These are phyloP conservation scores for Metarhizium album DNA, from an alignment of 2,329 filamentous ascomycete genomes.

Conservation along the genomic window DNA sequence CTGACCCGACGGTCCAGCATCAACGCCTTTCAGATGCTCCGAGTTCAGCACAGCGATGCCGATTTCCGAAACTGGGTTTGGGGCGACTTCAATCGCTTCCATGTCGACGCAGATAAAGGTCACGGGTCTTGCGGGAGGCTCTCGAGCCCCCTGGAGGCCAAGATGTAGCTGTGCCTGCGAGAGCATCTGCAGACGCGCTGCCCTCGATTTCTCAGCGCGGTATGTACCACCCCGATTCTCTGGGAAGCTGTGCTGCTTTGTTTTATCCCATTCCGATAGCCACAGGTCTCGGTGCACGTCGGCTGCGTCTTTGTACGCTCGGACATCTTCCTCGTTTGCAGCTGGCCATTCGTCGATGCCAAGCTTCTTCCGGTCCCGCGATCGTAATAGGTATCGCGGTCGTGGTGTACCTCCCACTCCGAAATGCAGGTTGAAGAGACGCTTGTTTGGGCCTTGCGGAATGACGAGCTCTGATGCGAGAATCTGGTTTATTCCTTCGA, in stretches of 20 bases:
- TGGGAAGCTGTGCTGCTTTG: constrained; percentile 29
- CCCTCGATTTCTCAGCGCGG: constrained; percentile 24
- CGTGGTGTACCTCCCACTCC: constrained; percentile 45
- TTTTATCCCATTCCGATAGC: constrained; percentile 3
- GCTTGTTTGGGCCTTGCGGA: constrained; percentile 37
- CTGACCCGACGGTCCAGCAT: constrained; percentile 49
- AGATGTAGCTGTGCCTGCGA: constrained; percentile 60
- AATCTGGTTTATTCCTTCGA: constrained; percentile 53
- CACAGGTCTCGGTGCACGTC: neutral
- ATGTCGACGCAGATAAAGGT: constrained; percentile 74
- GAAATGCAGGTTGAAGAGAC: constrained; percentile 53
- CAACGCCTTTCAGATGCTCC: constrained; percentile 33
- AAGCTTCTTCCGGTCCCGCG: constrained; percentile 28
- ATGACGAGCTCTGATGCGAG: constrained; percentile 45
- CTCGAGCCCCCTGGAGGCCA: constrained; percentile 35
- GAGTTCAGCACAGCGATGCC: constrained; percentile 78
- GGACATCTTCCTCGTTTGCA: constrained; percentile 24
- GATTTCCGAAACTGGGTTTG: constrained; percentile 67
- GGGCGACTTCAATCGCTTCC: constrained; percentile 64
- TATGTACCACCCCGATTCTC: neutral
- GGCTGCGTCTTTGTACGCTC: constrained; percentile 17
- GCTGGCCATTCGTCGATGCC: constrained; percentile 24
- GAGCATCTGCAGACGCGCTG: constrained; percentile 41
- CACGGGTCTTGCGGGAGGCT: constrained; percentile 9
- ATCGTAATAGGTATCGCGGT: constrained; percentile 58